A percentile compares a stretch with the other conserved stretches of the same genome.
Evolutionary conservation across 202 grass and related monocot genomes (phyloP).

Genomic region (Bolboschoenoplectus hybrid): DNA sequence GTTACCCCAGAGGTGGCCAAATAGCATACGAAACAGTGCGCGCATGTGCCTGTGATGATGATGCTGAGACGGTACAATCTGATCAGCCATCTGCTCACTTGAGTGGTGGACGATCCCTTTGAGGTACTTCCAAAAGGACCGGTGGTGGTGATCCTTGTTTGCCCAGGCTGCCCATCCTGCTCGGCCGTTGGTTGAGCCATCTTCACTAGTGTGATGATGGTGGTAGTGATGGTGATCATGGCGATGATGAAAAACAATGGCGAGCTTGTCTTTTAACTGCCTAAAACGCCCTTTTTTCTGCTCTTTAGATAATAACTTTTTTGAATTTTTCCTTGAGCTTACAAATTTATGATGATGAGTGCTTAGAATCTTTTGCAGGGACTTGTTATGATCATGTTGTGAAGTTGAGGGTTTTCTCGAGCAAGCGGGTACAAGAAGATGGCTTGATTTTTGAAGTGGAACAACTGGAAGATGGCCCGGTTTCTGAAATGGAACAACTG

Average conservation of each 20-base stretch:
- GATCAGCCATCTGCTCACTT: constrained; percentile 9
- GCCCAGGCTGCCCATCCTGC: not conserved
- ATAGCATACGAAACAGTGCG: constrained; percentile 40
- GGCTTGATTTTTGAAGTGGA: not conserved
- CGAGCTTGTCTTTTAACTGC: constrained; percentile 55
- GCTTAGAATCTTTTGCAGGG: not conserved
- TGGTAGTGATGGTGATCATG: constrained; percentile 61
- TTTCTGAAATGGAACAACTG: constrained; percentile 14
- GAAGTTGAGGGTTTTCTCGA: not conserved
- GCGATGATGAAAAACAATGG: constrained; percentile 54
- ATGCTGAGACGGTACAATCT: not conserved
- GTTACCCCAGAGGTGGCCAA: constrained; percentile 40
- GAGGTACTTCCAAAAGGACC: constrained; percentile 50
- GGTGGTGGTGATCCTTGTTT: not conserved
- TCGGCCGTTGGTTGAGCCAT: constrained; percentile 15
- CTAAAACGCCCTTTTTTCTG: constrained; percentile 38
- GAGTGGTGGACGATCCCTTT: constrained; percentile 42
- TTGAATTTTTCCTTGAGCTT: not conserved
- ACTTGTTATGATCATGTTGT: not conserved
- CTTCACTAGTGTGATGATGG: constrained; percentile 13
- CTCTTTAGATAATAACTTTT: constrained; percentile 10
- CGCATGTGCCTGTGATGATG: constrained; percentile 33
- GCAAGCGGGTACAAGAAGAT: not conserved
- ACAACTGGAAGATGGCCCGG: not conserved
- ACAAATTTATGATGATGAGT: not conserved